Evolutionary conservation across 1,139 yeast species (phyloP), one percentile per base, ranked within the genome.

Genomic region (Lodderomyces margitis): DNA sequence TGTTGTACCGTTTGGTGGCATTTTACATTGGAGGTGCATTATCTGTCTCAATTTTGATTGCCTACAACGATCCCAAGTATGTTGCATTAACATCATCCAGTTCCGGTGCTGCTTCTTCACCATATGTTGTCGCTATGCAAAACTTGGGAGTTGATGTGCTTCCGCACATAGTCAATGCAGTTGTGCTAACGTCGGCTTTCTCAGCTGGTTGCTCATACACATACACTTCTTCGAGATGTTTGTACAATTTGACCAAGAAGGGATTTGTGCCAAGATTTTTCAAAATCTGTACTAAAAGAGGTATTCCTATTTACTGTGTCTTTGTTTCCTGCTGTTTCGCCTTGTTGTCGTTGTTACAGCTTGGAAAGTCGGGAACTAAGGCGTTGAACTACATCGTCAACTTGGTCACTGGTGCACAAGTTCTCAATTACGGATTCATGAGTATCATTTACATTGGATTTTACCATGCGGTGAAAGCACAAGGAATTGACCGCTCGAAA

Each of bases 1-100:
- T 87, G 11, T 80, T 86, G 46, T 77, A 78, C 57, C 74, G 96
- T 52, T 70, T 88, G 54, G 78, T 85, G 0, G 63, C 84, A 15
- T 76, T 88, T 51, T 88, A 85, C 57, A 64, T 87, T 44, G 74
- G 74, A 16, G 74, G 75, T 38, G 73, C 74, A 1, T 59, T 70
- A 15, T 64, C 67, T 23, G 75, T 70, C 9, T 54, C 66, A 2
- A 64, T 70, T 44, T 62, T 70, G 47, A 60, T 68, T 44, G 69
- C 74, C 19, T 68, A 68, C 48, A 70, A 69, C 40, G 72, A 70
- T 47, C 70, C 70, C 19, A 54, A 47, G 20, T 67, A 64, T 44
- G 46, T 64, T 42, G 53, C 43, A 30, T 56, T 65, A 21, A 54
- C 60, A 23, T 46, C 49, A 10, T 53, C 44, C 12, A 36, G 55